phyloP scores from a whole-genome alignment of 805 yeast species.

The Schwanniomyces yamadae region DNA sequence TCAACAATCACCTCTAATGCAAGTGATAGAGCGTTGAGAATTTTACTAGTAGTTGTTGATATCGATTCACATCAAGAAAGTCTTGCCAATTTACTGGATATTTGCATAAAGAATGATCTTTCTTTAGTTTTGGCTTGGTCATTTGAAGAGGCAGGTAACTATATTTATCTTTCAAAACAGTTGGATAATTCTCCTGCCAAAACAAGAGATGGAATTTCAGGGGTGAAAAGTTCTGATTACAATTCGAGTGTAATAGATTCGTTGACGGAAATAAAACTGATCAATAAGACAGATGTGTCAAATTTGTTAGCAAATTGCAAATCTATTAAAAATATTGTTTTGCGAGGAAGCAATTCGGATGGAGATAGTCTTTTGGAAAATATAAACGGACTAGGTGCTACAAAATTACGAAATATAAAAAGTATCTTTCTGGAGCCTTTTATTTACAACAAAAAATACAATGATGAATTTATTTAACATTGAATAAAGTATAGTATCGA shows the following conservation, averaged over 20 bases:
- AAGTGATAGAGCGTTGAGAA: slow-evolving; percentile 45
- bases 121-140: slow-evolving; percentile 53
- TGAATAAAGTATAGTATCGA: slow-evolving; percentile 1
- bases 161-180: slow-evolving; percentile 37
- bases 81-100: slow-evolving; percentile 45
- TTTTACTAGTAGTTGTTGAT: slow-evolving; percentile 63
- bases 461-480: slow-evolving; percentile 1
- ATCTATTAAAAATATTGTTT: slow-evolving; percentile 41
- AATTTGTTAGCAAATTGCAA: slow-evolving; percentile 51
- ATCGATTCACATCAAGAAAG: slow-evolving; percentile 55
- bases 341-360: slow-evolving; percentile 24
- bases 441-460: slow-evolving; percentile 42
- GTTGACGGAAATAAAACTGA: slow-evolving; percentile 44
- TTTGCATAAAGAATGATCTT: slow-evolving; percentile 50
- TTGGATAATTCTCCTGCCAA: slow-evolving; percentile 34
- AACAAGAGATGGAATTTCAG: slow-evolving; percentile 35
- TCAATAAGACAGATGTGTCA: slow-evolving; percentile 55
- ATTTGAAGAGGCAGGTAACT: slow-evolving; percentile 48
- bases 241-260: slow-evolving; percentile 44
- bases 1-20: slow-evolving; percentile 23
- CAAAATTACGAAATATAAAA: slow-evolving; percentile 41
- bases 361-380: slow-evolving; percentile 16
- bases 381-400: slow-evolving; percentile 50
- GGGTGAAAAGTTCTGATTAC: slow-evolving; percentile 42
- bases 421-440: slow-evolving; percentile 50